These are phyloP conservation scores for Picea abies DNA, from an alignment of 83 land plant genomes.

Conservation along the genomic window DNA sequence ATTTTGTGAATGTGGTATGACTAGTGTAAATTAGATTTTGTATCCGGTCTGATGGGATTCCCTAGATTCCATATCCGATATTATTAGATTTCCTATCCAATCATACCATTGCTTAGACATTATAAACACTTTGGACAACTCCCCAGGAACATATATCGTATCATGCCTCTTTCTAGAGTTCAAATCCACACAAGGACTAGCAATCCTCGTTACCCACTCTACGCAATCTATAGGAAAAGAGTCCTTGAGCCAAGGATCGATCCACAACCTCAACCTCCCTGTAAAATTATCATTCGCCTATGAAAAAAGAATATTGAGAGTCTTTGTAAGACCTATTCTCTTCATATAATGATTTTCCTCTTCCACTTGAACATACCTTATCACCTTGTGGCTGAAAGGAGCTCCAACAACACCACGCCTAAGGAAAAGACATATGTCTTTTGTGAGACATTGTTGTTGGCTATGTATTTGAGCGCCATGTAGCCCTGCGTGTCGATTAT, in stretches of 20 bases:
- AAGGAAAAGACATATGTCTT: slow-evolving; percentile 73
- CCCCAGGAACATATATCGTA: slow-evolving; percentile 49
- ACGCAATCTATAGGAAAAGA: slow-evolving; percentile 36
- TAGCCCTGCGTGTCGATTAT: slow-evolving; percentile 77
- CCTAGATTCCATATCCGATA: too few relatives aligned
- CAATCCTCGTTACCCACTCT: slow-evolving; percentile 39
- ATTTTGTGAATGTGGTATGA: too few relatives aligned
- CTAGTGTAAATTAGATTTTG: too few relatives aligned
- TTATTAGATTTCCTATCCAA: not conserved
- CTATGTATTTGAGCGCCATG: slow-evolving; percentile 80
- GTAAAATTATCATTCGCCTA: slow-evolving; percentile 7
- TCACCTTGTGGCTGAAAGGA: slow-evolving; percentile 22
- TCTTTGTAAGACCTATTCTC: slow-evolving; percentile 48
- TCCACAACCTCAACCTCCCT: slow-evolving; percentile 67
- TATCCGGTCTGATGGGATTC: too few relatives aligned
- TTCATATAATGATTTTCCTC: slow-evolving; percentile 20
- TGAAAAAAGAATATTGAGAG: slow-evolving; percentile 31
- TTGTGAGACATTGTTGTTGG: slow-evolving; percentile 35
- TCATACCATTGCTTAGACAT: slow-evolving; percentile 47
- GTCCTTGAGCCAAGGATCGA: slow-evolving; percentile 72
- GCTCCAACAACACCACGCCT: slow-evolving; percentile 78
- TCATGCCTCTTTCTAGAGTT: slow-evolving; percentile 67
- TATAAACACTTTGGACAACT: slow-evolving; percentile 36
- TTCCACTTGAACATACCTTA: slow-evolving; percentile 50
- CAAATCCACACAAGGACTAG: slow-evolving; percentile 57